Percentiles rank a stretch among this genome's conserved stretches.
Evolutionary conservation across 257 asterid genomes (phyloP).

Genomic region (Asclepias syriaca): DNA sequence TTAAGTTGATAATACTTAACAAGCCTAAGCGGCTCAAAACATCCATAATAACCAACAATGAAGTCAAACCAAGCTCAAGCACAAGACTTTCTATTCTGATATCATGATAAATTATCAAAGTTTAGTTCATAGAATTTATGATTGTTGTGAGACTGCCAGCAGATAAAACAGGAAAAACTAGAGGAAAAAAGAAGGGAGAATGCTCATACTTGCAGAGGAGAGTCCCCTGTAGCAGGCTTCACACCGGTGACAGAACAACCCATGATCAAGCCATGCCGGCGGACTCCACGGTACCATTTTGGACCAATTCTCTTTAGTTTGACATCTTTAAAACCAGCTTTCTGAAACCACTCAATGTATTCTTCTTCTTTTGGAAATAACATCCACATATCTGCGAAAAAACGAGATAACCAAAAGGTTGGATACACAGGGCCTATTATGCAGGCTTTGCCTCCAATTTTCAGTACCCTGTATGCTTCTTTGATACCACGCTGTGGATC

Average conservation of each 20-base stretch:
- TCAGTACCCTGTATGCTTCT: conserved; percentile 39
- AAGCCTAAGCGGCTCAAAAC: too few relatives aligned
- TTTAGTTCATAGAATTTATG: neutral
- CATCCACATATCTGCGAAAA: conserved; percentile 43
- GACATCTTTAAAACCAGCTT: conserved; percentile 39
- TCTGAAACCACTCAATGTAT: conserved; percentile 40
- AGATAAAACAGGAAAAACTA: neutral
- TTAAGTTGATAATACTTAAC: too few relatives aligned
- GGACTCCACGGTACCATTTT: conserved; percentile 44
- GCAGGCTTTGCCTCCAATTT: conserved; percentile 36
- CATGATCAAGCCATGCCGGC: conserved; percentile 39
- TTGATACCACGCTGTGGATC: conserved; percentile 47
- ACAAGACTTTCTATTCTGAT: too few relatives aligned
- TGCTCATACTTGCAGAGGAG: conserved; percentile 31
- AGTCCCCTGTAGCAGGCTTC: conserved; percentile 37
- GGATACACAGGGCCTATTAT: conserved; percentile 43
- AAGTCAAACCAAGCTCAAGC: too few relatives aligned
- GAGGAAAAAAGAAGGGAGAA: neutral
- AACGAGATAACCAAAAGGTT: conserved; percentile 40
- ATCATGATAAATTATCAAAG: too few relatives aligned
- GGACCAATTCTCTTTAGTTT: conserved; percentile 41
- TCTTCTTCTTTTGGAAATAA: conserved; percentile 41
- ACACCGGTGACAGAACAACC: conserved; percentile 49
- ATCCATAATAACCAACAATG: too few relatives aligned
- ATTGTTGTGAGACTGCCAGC: too few relatives aligned